Base-by-base conservation (phyloP, 164 flowering plant genomes). In the Hamamelis virginiana region DNA sequence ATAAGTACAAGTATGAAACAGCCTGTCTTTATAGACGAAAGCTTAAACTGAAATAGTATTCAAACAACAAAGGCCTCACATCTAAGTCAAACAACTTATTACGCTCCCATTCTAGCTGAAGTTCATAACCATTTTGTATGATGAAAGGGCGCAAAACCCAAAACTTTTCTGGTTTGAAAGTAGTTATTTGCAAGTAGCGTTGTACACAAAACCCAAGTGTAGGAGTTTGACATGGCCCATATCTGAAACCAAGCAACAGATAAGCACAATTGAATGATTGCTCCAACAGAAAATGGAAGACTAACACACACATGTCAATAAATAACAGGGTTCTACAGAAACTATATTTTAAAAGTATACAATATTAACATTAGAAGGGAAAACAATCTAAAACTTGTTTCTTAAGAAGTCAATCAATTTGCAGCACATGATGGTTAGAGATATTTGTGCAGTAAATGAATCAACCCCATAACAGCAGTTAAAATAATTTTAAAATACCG, bases 161-260 rank as follows among this genome's bases (percentile, higher is more conserved):
- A 78, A 85, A 94, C 65, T 85, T 92, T 76, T 94, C 95, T 14
- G 97, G 97, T 82, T 88, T 89, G 76, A 94, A 94, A 56, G 91
- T 87, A 46, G 80, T 85, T 68, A 94, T 92, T 74, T 90, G 92
- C 77, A 94, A 76, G 83, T 94, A 81, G 14, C 98, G 91, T 64
- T 92, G 97, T 45, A 94, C 97, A 76, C 98, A 94, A 66, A 94
- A 94, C 60, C 98, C 97, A 72, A 94, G 96, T 16, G 98, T 94
- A 57, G 98, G 98, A 69, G 98, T 94, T 78, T 94, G 98, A 74
- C 98, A 94, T 27, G 98, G 98, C 38, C 98, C 98, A 77, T 91
- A 94, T 19, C 98, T 94, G 93, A 75, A 80, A 83, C 33, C 21
- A 75, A 73, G 28, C n/a, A 75, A 63, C 4, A 59, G 43, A 48